Evolutionary conservation across 1,284 basidiomycete species (phyloP), one percentile per base, ranked within the genome.

Genomic region (Apiotrichum domesticum): DNA sequence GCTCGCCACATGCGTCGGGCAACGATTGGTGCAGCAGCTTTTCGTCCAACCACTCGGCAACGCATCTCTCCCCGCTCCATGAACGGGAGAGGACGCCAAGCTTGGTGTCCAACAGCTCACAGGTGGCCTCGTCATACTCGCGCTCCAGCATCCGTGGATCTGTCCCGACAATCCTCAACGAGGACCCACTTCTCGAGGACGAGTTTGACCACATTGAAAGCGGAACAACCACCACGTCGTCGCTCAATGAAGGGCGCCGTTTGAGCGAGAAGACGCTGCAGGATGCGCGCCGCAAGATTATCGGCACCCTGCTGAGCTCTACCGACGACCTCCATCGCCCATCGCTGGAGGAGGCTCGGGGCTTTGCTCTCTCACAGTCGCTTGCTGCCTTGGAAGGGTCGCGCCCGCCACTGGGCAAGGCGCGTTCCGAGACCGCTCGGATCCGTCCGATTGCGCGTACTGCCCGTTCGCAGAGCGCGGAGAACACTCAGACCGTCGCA

Each of bases 61-160:
- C 56, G 35, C 52, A 56, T 15, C 52, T 62, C 10, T 35, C 60
- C 4, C 57, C 60, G 4, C 45, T 62, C 7, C 70, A 71, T 48
- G 63, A 64, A 8, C 58, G 69, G 14, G 73, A 73, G 46, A 59
- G 70, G 13, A 74, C 72, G 1, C 73, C 73, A 1, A 72, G 69
- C 54, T 52, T 75, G n/a, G 64, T 72, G 43, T 69, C 66, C 35
- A 63, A 62, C 1, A 63, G 61, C 7, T 72, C 72, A 2, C 55
- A 68, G 13, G 63, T 68, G 2, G 69, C 68, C 6, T 70, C 72
- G 8, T 65, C 61, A 0, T 71, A 70, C 55, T 69, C 67, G 29
- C 66, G 68, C 1, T 69, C 69, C 4, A 72, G 69, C 58, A 66
- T 66, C 33, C 55, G 46, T 14, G 57, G 41, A 6, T 2, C 69